A percentile compares a stretch with the other conserved stretches of the same genome.
These are phyloP conservation scores for Delonix regia DNA, from an alignment of 306 rosid species.

Conservation along the genomic window DNA sequence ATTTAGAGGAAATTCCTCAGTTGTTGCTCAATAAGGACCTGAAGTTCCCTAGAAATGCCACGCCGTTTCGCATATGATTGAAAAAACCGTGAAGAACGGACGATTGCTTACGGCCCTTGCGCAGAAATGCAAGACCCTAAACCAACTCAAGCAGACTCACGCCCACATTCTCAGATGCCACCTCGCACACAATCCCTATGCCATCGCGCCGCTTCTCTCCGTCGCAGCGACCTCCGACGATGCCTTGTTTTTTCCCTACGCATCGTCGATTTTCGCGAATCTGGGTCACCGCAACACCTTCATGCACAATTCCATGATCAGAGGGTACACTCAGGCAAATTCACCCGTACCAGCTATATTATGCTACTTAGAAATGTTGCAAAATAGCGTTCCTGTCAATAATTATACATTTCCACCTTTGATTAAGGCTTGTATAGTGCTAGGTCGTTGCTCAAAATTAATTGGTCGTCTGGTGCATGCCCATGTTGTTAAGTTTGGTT, in stretches of 20 bases:
- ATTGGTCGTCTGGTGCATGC: constrained; percentile 65
- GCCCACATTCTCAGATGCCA: constrained; percentile 65
- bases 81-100: constrained; percentile 30
- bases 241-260: constrained; percentile 53
- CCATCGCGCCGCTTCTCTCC: constrained; percentile 66
- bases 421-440: constrained; percentile 63
- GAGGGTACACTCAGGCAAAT: constrained; percentile 47
- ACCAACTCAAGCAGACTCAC: constrained; percentile 75
- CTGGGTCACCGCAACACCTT: constrained; percentile 61
- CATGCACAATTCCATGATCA: constrained; percentile 77
- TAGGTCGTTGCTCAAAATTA: constrained; percentile 20
- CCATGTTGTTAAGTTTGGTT: constrained; percentile 63
- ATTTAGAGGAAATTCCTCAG: neutral
- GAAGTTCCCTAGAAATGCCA: constrained; percentile 8
- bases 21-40: neutral
- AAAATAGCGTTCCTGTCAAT: constrained; percentile 55
- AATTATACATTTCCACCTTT: constrained; percentile 80
- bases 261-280: constrained; percentile 55
- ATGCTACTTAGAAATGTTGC: constrained; percentile 64
- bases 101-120: constrained; percentile 41
- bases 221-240: constrained; percentile 52
- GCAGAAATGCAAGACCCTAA: constrained; percentile 55
- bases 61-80: constrained; percentile 47
- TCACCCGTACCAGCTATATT: constrained; percentile 48
- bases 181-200: constrained; percentile 45